A percentile compares a stretch with the other conserved stretches of the same genome.
Conservation (phyloP, 129 eudicot species). For the Chrysanthemum seticuspe region DNA sequence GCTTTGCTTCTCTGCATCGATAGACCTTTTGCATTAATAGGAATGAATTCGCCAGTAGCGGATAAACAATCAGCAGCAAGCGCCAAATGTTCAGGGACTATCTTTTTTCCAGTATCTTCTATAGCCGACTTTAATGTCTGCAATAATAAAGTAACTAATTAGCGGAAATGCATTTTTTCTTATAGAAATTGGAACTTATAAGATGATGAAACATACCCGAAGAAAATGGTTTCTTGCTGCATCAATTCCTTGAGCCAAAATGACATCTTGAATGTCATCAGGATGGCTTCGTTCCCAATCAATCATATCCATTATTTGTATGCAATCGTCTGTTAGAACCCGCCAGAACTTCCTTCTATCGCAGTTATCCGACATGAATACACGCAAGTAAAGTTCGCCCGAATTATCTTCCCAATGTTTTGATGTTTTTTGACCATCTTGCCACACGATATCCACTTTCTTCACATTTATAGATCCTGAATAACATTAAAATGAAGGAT, state of each 20-base stretch:
- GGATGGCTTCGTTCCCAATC: conserved; percentile 95
- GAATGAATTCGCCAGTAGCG: conserved; percentile 74
- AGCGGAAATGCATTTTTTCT: not conserved
- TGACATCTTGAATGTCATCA: conserved; percentile 62
- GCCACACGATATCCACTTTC: conserved; percentile 91
- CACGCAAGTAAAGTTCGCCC: conserved; percentile 78
- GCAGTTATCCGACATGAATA: conserved; percentile 61
- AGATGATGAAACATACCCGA: conserved; percentile 44
- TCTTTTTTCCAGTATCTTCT: conserved; percentile 66
- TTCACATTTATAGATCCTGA: conserved; percentile 73
- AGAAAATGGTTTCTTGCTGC: conserved; percentile 66
- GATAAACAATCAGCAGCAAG: conserved; percentile 78
- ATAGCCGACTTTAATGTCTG: conserved; percentile 70
- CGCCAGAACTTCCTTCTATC: conserved; percentile 61
- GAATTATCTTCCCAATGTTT: conserved; percentile 32
- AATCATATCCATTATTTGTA: conserved; percentile 65
- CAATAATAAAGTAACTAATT: conserved; percentile 13
- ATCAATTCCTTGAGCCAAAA: conserved; percentile 68
- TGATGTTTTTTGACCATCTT: conserved; percentile 47
- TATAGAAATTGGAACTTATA: conserved; percentile 5
- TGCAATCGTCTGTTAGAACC: conserved; percentile 53
- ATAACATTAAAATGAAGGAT: not conserved
- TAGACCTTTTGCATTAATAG: conserved; percentile 71
- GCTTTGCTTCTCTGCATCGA: conserved; percentile 59
- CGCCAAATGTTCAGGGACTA: conserved; percentile 77